Conservation (phyloP, 2,329 filamentous ascomycete genomes). For the Xylaria multiplex region DNA sequence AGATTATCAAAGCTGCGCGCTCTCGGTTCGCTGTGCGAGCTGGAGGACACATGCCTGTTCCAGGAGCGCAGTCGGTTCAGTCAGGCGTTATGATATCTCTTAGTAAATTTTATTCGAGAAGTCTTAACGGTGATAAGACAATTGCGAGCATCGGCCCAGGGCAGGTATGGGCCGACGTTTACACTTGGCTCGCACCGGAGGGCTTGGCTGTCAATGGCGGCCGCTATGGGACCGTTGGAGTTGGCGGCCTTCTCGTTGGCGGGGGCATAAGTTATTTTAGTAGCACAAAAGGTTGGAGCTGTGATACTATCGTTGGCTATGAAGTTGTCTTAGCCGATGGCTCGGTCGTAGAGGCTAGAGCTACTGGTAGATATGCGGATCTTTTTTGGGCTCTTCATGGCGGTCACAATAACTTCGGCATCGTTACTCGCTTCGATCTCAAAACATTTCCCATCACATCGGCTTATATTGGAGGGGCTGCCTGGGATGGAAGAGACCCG, state of each 20-base stretch:
- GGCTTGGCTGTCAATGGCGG: conserved; percentile 43
- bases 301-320: conserved; percentile 53
- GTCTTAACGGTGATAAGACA: conserved; percentile 44
- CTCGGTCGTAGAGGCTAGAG: conserved; percentile 44
- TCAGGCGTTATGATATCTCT: conserved; percentile 46
- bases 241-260: conserved; percentile 43
- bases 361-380: conserved; percentile 49
- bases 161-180: conserved; percentile 43
- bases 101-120: conserved; percentile 46
- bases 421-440: conserved; percentile 51
- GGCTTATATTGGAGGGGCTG: conserved; percentile 30
- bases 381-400: conserved; percentile 58
- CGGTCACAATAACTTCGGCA: conserved; percentile 58
- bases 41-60: conserved; percentile 21
- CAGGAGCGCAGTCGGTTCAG: conserved; percentile 20
- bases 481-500: conserved; percentile 19
- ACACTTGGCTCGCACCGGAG: conserved; percentile 33
- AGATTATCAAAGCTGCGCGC: conserved; percentile 15
- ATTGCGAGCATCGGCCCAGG: conserved; percentile 49
- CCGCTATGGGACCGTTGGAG: conserved; percentile 41
- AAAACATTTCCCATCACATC: conserved; percentile 41
- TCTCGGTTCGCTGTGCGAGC: conserved; percentile 15
- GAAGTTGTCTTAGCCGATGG: conserved; percentile 55
- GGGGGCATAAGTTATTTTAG: conserved; percentile 43
- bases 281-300: conserved; percentile 50